Base-by-base conservation (phyloP, 176 grass and related monocot species). In the Ensete glaucum region DNA sequence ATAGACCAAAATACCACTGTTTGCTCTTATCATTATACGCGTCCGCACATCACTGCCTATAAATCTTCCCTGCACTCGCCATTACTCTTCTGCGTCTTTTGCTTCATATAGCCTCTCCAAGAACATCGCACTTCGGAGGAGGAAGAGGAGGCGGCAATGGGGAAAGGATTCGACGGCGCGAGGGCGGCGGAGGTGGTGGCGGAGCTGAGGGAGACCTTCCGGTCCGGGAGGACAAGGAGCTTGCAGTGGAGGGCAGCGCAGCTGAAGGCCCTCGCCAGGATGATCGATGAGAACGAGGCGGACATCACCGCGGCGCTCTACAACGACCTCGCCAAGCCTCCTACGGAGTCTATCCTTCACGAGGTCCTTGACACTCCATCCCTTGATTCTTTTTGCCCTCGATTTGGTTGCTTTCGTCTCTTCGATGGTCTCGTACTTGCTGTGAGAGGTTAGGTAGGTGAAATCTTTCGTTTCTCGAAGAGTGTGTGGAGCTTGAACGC, bases 321-420 rank as follows among this genome's bases (percentile, higher is more conserved):
- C 34, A 79, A 79, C 21, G 96, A 99, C 73, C 86, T 99, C 82
- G 83, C 81, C 79, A 99, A 99, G 83, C 88, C 96, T 1, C 67
- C 62, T 43, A 82, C 88, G 76, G 96, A 99, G 85, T 85, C 86
- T 2, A 89, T 79, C 72, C 65, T 94, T 67, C 90, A 89, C 73
- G 96, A 99, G 91, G 93, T 92, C 69, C 9, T 22, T 16, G 21
- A 69, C n/a, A 54, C 0, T 49, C 43, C 15, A 9, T 62, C 64
- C 12, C 2, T 52, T n/a, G 10, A 3, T 48, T 13, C 2, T 54
- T 2, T 54, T 20, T n/a, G 48, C 10, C 52, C 54, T 48, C 8
- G 15, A 10, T 53, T 21, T 8, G 9, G 19, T 8, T 11, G 0
- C 51, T 71, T 52, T 71, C 2, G 9, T 52, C 29, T 9, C 25